These are phyloP conservation scores for Sporothrix euskadiensis DNA, from an alignment of 2,329 filamentous ascomycete genomes.

Conservation along the genomic window DNA sequence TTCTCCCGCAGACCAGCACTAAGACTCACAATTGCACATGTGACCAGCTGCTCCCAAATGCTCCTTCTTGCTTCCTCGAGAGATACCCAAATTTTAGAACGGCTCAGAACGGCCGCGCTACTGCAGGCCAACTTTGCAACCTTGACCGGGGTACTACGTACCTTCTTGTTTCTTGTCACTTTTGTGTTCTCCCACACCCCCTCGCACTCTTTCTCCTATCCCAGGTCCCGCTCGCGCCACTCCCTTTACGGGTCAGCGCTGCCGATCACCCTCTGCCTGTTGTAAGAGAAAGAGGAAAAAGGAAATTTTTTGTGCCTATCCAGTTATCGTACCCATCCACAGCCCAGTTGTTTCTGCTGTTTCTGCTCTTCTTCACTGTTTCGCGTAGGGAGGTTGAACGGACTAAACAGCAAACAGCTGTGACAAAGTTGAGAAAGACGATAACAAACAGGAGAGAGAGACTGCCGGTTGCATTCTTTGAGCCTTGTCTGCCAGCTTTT, in stretches of 20 bases:
- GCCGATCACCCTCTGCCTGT: conserved; percentile 13
- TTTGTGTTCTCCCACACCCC: neutral
- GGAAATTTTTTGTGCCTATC: neutral
- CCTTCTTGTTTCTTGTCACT: neutral
- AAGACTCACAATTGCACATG: neutral
- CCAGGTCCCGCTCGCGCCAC: conserved; percentile 14
- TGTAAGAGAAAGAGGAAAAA: conserved; percentile 14
- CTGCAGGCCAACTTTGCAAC: conserved; percentile 13
- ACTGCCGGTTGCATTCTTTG: neutral
- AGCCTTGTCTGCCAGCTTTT: neutral
- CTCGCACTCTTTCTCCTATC: neutral
- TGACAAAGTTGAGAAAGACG: neutral
- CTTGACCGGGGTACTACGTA: neutral
- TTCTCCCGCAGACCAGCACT: neutral
- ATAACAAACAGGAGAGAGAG: conserved; percentile 9
- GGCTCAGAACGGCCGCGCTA: neutral
- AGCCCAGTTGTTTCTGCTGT: too few species aligned
- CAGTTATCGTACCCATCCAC: too few species aligned
- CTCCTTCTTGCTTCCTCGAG: neutral
- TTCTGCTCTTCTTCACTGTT: neutral
- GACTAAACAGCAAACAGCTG: neutral
- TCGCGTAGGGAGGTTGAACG: neutral
- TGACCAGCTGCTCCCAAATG: neutral
- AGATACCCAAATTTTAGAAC: neutral
- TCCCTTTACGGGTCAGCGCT: conserved; percentile 18